Evolutionary conservation across 2,329 filamentous ascomycete species (phyloP), one percentile per base, ranked within the genome.

Genomic region (Emergomyces africanus): DNA sequence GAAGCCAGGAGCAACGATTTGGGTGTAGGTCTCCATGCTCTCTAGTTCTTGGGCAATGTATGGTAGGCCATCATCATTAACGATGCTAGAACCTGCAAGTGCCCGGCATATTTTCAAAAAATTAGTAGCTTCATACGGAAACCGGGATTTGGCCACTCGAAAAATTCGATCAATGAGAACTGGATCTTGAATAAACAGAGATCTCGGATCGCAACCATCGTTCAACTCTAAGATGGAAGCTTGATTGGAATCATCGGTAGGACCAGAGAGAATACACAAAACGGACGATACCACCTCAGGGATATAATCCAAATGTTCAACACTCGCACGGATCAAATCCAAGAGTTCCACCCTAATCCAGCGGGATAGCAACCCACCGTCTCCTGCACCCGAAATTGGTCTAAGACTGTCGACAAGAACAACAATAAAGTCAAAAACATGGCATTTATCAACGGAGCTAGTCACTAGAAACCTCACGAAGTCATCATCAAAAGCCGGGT

Each of bases 101-200:
- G 81, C 82, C 59, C 84, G 84, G 68, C 84, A 87, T 44, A 95
- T 75, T 57, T 81, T 83, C 61, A 95, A 74, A 66, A 96, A 89
- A 0, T 91, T 90, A 2, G 85, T 73, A 53, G 89, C 85, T 72
- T 96, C 92, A 71, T 89, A 92, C 0, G 92, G 92, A 68, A 90
- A 96, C 59, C 92, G 85, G 61, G 83, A 81, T 49, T 86, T 80
- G 6, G 91, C 84, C 68, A 88, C 82, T 55, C 82, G 77, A 37
- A 95, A 83, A 62, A 87, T 72, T 20, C 72, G 71, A 33, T 75
- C 78, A 67, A 87, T 78, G 20, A 90, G 72, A 6, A 77, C 67
- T 23, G 77, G 70, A 63, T 88, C 83, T 20, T 78, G 73, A 28
- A 85, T 72, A 63, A 87, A 82, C 23, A 75, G 73, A n/a, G 72